Evolutionary conservation across 164 flowering plant species (phyloP).

Genomic region (Malania oleifera): DNA sequence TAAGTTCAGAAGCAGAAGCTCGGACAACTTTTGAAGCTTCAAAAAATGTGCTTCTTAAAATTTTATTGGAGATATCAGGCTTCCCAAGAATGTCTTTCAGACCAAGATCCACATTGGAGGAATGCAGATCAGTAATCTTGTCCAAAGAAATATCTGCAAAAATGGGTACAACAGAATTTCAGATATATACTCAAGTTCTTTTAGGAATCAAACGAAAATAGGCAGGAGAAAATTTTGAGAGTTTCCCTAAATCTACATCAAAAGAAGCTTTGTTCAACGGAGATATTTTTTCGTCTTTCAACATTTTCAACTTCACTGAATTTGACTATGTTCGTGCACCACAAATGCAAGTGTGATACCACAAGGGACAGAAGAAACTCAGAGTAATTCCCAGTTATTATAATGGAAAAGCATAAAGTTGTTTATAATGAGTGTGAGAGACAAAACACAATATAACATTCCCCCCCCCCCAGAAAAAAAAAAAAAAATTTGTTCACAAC

Average conservation of each 20-base stretch:
- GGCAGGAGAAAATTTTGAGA: not conserved
- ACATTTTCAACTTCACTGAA: no score
- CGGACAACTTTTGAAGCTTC: constrained; percentile 56
- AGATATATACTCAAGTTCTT: not conserved
- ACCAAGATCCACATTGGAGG: constrained; percentile 32
- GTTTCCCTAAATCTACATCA: not conserved
- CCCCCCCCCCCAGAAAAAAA: no score
- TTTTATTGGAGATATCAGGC: constrained; percentile 24
- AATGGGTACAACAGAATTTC: not conserved
- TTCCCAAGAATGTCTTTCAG: constrained; percentile 54
- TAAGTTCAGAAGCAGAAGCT: constrained; percentile 31
- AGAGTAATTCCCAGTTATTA: no score
- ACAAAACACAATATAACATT: no score
- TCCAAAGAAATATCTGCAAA: constrained; percentile 35
- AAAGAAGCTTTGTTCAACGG: not conserved
- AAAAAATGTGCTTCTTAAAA: constrained; percentile 31
- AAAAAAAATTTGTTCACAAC: no score
- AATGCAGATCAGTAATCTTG: constrained; percentile 13
- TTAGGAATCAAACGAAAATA: not conserved
- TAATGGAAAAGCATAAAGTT: no score
- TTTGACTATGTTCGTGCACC: not conserved
- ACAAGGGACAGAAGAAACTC: no score
- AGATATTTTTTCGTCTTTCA: no score
- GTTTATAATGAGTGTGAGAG: no score
- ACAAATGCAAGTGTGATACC: not conserved